Evolutionary conservation across 148 eudicot genomes (phyloP).

Genomic region (Rhododendron griersonianum): DNA sequence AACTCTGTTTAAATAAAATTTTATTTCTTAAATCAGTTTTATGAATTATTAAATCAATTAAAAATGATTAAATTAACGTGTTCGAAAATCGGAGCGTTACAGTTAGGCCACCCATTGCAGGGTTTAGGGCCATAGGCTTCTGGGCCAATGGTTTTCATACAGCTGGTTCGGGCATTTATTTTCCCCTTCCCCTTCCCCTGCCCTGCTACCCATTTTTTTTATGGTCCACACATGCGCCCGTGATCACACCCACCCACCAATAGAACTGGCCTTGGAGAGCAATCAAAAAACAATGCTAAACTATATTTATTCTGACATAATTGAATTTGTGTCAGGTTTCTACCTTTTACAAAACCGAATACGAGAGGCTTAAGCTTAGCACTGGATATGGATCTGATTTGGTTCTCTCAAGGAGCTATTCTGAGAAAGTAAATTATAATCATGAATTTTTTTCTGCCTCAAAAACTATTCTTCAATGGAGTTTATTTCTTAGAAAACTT

Average conservation of each 20-base stretch:
- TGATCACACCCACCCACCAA: not conserved
- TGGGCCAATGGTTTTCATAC: not conserved
- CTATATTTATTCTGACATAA: not conserved
- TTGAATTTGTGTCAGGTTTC: conserved; percentile 24
- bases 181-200: not conserved
- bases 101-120: not conserved
- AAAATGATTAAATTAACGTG: too few relatives aligned
- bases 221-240: not conserved
- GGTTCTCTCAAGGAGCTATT: conserved; percentile 11
- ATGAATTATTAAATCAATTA: too few relatives aligned
- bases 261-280: too few relatives aligned
- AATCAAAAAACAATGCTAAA: too few relatives aligned
- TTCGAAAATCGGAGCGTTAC: too few relatives aligned
- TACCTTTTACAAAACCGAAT: conserved; percentile 20
- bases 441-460: not conserved
- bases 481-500: not conserved
- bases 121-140: not conserved
- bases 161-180: not conserved
- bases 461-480: not conserved
- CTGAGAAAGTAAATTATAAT: conserved; percentile 20
- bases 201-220: not conserved
- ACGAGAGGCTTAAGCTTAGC: conserved; percentile 24
- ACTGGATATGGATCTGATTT: not conserved
- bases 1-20: too few relatives aligned
- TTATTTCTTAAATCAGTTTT: too few relatives aligned